phyloP scores from a whole-genome alignment of 2,329 filamentous ascomycete genomes.

The Teratosphaeria gauchensis region DNA sequence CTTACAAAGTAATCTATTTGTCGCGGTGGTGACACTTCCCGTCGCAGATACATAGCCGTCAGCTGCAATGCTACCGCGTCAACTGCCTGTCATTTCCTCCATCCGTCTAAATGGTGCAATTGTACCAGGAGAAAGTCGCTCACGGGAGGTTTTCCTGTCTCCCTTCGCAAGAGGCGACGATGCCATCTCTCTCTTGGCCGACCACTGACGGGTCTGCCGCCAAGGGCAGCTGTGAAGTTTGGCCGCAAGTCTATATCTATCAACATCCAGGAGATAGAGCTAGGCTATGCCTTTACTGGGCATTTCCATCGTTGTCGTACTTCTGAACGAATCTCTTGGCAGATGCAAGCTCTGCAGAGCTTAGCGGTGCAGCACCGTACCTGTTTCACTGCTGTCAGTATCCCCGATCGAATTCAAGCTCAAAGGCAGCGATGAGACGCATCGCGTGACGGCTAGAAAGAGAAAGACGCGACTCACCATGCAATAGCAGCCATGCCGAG shows the following conservation, averaged over 20 bases:
- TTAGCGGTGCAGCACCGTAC: constrained; percentile 25
- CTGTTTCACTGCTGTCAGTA: constrained; percentile 17
- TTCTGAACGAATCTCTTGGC: constrained; percentile 17
- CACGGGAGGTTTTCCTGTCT: not conserved
- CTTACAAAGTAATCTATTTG: not conserved
- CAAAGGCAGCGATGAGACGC: constrained; percentile 1
- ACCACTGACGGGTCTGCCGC: too few species aligned
- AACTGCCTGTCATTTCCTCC: too few species aligned
- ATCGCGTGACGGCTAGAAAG: not conserved
- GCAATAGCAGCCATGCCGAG: constrained; percentile 57
- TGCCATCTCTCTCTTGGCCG: too few species aligned
- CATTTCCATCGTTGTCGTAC: not conserved
- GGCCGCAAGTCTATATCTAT: not conserved
- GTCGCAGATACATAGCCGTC: too few species aligned
- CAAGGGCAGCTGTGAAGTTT: too few species aligned
- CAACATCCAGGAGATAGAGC: not conserved
- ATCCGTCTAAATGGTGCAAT: not conserved
- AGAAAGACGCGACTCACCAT: constrained; percentile 45
- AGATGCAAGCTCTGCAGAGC: constrained; percentile 16
- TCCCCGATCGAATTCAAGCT: not conserved
- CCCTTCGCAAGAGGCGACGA: not conserved
- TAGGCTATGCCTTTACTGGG: not conserved
- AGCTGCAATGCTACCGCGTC: too few species aligned
- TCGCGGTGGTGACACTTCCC: too few species aligned
- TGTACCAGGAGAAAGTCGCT: too few species aligned